These are phyloP conservation scores for Plenodomus tracheiphilus DNA, from an alignment of 2,329 filamentous ascomycete species.

Conservation along the genomic window DNA sequence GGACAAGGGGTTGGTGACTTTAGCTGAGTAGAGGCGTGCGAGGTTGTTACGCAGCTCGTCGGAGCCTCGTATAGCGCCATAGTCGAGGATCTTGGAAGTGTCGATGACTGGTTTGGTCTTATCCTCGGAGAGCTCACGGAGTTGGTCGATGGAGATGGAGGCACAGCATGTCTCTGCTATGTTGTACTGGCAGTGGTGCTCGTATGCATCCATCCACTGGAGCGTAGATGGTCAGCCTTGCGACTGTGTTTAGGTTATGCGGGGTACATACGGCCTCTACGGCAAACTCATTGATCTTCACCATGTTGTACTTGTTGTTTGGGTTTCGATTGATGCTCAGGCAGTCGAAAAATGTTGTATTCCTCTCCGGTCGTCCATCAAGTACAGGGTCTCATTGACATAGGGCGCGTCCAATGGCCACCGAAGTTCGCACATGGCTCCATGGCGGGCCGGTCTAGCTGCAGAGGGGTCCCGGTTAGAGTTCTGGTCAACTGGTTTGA, in stretches of 20 bases:
- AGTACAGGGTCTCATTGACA: conserved; percentile 9
- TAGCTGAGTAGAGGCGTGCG: conserved; percentile 65
- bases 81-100: conserved; percentile 65
- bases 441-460: conserved; percentile 8
- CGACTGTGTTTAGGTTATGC: conserved; percentile 14
- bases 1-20: conserved; percentile 52
- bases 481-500: background rate
- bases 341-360: background rate
- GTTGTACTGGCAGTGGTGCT: conserved; percentile 62
- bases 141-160: conserved; percentile 71
- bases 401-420: conserved; percentile 15
- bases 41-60: conserved; percentile 65
- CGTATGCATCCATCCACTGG: conserved; percentile 64
- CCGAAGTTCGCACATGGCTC: conserved; percentile 4
- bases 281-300: conserved; percentile 64
- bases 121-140: conserved; percentile 63
- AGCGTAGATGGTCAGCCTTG: conserved; percentile 12
- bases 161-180: conserved; percentile 79
- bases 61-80: conserved; percentile 74
- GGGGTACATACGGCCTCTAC: conserved; percentile 66
- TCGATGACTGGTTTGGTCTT: conserved; percentile 53
- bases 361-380: background rate
- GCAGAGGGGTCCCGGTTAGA: background rate
- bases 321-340: background rate
- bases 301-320: conserved; percentile 49